phyloP scores from a whole-genome alignment of 2,329 filamentous ascomycete genomes.

The Celoporthe dispersa region DNA sequence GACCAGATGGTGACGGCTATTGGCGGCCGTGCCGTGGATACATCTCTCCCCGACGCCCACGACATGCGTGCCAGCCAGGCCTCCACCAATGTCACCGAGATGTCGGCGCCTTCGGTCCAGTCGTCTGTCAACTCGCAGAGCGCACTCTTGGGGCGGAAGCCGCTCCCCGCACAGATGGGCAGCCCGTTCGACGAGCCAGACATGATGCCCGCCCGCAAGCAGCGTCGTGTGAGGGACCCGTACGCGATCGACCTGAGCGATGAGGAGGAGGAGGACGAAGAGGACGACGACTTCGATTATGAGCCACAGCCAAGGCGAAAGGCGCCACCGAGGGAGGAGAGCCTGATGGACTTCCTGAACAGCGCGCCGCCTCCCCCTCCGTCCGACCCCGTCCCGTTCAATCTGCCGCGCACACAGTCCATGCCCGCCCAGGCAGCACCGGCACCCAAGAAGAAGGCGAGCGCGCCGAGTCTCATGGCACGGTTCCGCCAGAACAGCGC shows the following conservation, averaged over 20 bases:
- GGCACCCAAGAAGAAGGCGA: slow-evolving; percentile 63
- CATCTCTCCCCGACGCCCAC: slow-evolving; percentile 59
- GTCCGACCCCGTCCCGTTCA: slow-evolving; percentile 43
- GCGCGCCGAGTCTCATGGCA: slow-evolving; percentile 64
- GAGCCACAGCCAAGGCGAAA: slow-evolving; percentile 50
- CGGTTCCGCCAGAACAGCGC: slow-evolving; percentile 54
- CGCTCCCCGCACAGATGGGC: slow-evolving; percentile 36
- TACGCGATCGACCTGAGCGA: slow-evolving; percentile 89
- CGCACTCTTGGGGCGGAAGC: slow-evolving; percentile 58
- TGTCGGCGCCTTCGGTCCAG: slow-evolving; percentile 58
- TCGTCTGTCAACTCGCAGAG: slow-evolving; percentile 78
- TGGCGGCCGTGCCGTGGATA: slow-evolving; percentile 62
- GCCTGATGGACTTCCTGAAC: slow-evolving; percentile 73
- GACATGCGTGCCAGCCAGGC: slow-evolving; percentile 61
- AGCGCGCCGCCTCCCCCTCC: slow-evolving; percentile 69
- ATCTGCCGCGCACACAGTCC: slow-evolving; percentile 39
- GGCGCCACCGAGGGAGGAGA: slow-evolving; percentile 63
- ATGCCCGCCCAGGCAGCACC: slow-evolving; percentile 39
- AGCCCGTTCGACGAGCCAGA: slow-evolving; percentile 51
- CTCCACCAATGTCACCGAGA: slow-evolving; percentile 61
- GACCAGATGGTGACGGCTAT: slow-evolving; percentile 68
- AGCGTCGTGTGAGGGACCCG: slow-evolving; percentile 79
- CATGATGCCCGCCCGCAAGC: slow-evolving; percentile 72
- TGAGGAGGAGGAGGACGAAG: slow-evolving; percentile 56
- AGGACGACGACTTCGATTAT: slow-evolving; percentile 46